A percentile compares a stretch with the other conserved stretches of the same genome.
phyloP scores from a whole-genome alignment of 306 rosid genomes.

The Ziziphus jujuba region DNA sequence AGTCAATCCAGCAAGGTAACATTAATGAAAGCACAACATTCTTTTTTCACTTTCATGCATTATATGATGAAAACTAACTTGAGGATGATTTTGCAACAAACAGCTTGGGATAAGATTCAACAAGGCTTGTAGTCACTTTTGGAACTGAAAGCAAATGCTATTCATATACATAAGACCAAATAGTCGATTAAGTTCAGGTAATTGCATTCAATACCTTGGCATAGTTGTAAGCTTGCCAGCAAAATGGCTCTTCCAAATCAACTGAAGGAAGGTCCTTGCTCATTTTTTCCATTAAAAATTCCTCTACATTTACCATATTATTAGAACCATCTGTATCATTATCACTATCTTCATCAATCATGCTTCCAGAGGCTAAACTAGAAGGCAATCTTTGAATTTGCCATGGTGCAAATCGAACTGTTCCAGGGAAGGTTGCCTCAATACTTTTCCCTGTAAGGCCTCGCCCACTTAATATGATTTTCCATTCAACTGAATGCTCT shows the following conservation, averaged over 20 bases:
- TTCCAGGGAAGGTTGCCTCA: slow-evolving; percentile 97
- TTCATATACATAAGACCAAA: background rate
- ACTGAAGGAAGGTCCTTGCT: slow-evolving; percentile 90
- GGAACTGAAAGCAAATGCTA: background rate
- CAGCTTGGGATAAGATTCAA: background rate
- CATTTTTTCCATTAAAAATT: slow-evolving; percentile 81
- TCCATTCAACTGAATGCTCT: slow-evolving; percentile 95
- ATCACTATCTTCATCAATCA: slow-evolving; percentile 77
- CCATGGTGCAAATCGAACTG: slow-evolving; percentile 89
- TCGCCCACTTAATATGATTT: slow-evolving; percentile 77
- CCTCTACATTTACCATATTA: slow-evolving; percentile 72
- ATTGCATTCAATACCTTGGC: slow-evolving; percentile 60
- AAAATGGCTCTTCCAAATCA: slow-evolving; percentile 96
- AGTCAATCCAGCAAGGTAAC: no score
- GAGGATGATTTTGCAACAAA: background rate
- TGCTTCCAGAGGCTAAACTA: slow-evolving; percentile 42
- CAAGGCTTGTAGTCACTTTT: background rate
- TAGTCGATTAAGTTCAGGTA: slow-evolving; percentile 1
- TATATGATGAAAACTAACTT: background rate
- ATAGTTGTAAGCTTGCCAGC: slow-evolving; percentile 95
- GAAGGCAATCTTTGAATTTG: slow-evolving; percentile 50
- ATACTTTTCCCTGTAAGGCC: slow-evolving; percentile 85
- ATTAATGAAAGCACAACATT: background rate
- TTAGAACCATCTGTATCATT: slow-evolving; percentile 65
- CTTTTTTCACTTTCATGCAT: background rate